Conservation (phyloP, 805 yeast genomes). For the Tetrapisispora nanseiensis region DNA sequence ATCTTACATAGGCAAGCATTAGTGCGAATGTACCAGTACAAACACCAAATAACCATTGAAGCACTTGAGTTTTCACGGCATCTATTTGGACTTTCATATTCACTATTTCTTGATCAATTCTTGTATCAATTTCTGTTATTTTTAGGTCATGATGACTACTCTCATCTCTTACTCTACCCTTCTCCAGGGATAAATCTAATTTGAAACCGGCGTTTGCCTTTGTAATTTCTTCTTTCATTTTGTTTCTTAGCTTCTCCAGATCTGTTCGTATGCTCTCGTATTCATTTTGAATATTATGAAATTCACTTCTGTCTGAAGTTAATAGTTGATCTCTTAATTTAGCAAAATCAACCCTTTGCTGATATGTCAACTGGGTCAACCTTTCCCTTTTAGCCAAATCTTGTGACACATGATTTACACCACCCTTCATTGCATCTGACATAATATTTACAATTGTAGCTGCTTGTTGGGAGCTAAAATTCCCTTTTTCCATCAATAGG, state of each 20-base stretch:
- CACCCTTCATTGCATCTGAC: constrained; percentile 66
- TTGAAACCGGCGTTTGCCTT: constrained; percentile 85
- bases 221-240: constrained; percentile 83
- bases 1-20: constrained; percentile 81
- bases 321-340: constrained; percentile 87
- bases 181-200: constrained; percentile 83
- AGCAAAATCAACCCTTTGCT: constrained; percentile 94
- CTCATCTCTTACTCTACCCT: constrained; percentile 92
- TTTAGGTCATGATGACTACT: constrained; percentile 85
- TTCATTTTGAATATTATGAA: constrained; percentile 71
- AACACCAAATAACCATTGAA: constrained; percentile 98
- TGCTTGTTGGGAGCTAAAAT: constrained; percentile 68
- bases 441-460: constrained; percentile 70
- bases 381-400: constrained; percentile 81
- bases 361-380: constrained; percentile 76
- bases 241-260: constrained; percentile 74
- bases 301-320: constrained; percentile 78
- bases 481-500: constrained; percentile 49
- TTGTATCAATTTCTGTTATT: constrained; percentile 87
- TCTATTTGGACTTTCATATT: constrained; percentile 94
- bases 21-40: constrained; percentile 97
- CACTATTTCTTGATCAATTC: constrained; percentile 90
- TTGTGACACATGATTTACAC: constrained; percentile 62
- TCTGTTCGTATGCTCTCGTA: constrained; percentile 79
- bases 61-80: constrained; percentile 88